Percentiles rank a stretch among this genome's conserved stretches.
Conservation (phyloP, 2,329 filamentous ascomycete genomes). For the Akanthomyces uredinophilus region DNA sequence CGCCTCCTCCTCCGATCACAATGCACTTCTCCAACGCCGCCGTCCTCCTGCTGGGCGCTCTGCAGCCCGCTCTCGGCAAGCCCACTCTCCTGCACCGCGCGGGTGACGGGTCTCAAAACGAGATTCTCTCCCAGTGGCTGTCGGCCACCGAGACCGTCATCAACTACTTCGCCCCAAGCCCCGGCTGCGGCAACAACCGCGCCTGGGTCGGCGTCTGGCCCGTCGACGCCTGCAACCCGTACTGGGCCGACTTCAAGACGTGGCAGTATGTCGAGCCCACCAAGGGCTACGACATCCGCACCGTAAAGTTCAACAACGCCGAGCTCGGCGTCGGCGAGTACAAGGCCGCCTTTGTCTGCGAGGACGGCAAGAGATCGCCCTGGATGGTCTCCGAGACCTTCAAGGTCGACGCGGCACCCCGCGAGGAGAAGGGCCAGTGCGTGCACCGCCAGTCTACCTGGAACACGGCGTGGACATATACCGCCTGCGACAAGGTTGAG, state of each 20-base stretch:
- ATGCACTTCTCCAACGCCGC: neutral
- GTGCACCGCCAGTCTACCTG: neutral
- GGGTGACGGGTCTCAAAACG: neutral
- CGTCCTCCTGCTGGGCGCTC: neutral
- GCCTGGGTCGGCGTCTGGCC: neutral
- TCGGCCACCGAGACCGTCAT: neutral
- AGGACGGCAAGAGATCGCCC: neutral
- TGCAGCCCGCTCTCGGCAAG: neutral
- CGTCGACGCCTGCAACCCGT: neutral
- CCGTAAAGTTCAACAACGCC: neutral
- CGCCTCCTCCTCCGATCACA: neutral
- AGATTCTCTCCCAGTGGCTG: neutral
- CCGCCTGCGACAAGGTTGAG: neutral
- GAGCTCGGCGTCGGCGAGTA: neutral
- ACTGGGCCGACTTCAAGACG: neutral
- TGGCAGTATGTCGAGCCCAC: neutral
- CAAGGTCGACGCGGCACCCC: neutral
- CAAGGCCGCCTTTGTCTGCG: conserved; percentile 5
- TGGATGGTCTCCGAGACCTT: neutral
- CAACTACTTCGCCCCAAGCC: neutral
- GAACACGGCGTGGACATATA: neutral
- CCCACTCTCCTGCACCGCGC: neutral
- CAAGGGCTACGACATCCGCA: neutral
- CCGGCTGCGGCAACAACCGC: neutral
- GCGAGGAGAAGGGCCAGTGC: neutral